Evolutionary conservation across 108 stramenopile species (phyloP).

Genomic region (Nannochloropsis gaditana): DNA sequence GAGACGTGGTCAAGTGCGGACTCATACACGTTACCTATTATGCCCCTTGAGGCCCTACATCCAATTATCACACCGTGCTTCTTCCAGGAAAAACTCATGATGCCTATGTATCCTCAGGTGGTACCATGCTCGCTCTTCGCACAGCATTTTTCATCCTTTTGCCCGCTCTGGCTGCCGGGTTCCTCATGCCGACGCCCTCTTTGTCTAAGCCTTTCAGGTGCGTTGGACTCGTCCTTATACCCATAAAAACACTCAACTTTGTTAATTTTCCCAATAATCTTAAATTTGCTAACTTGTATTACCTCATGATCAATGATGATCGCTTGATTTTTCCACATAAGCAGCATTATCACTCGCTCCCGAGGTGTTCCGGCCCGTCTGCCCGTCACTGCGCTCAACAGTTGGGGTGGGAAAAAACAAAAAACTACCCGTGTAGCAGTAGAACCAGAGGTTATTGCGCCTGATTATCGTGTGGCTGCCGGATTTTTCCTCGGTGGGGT

Average conservation of each 20-base stretch:
- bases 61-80: too few relatives aligned
- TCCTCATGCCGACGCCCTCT: neutral
- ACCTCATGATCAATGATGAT: too few relatives aligned
- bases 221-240: neutral
- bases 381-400: neutral
- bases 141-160: neutral
- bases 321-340: neutral
- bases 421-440: neutral
- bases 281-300: too few relatives aligned
- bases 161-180: neutral
- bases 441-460: neutral
- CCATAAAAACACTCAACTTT: too few relatives aligned
- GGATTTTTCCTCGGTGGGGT: constrained; percentile 23
- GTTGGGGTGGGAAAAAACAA: neutral
- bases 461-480: neutral
- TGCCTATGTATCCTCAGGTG: too few relatives aligned
- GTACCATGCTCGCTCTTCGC: neutral
- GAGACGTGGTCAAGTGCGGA: too few relatives aligned
- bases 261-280: too few relatives aligned
- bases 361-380: neutral
- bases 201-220: neutral
- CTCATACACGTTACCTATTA: too few relatives aligned
- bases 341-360: neutral
- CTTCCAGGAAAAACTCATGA: too few relatives aligned
- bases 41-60: too few relatives aligned